Conservation (phyloP, 768 basidiomycete genomes). For the Cystobasidium tubakii region DNA sequence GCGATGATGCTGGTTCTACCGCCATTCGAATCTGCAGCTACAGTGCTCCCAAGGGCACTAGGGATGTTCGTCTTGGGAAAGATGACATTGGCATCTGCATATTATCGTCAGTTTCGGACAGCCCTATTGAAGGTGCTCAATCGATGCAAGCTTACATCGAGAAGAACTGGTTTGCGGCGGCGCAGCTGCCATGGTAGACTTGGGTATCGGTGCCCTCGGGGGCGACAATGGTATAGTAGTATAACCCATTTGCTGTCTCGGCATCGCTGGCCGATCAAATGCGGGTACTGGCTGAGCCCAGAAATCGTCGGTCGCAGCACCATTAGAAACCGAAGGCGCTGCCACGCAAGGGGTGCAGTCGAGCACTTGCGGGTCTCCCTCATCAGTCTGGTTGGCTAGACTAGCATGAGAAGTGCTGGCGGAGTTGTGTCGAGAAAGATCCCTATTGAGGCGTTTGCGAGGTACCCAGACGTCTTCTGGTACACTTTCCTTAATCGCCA, state of each 20-base stretch:
- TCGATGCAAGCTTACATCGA: not conserved
- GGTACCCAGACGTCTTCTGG: not conserved
- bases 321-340: not conserved
- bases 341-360: not conserved
- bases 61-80: not conserved
- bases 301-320: not conserved
- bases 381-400: not conserved
- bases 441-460: constrained; percentile 5
- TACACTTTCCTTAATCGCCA: not conserved
- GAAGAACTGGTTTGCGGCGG: not conserved
- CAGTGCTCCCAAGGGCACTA: not conserved
- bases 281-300: not conserved
- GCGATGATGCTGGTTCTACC: not conserved
- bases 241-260: not conserved
- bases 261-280: not conserved
- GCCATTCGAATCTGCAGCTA: not conserved
- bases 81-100: not conserved
- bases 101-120: not conserved
- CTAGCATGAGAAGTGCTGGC: not conserved
- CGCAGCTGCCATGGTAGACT: not conserved
- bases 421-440: not conserved
- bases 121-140: not conserved
- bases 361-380: not conserved
- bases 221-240: not conserved
- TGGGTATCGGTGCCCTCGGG: not conserved